These are phyloP conservation scores for Neophaeococcomyces mojaviensis DNA, from an alignment of 2,329 filamentous ascomycete genomes.

Conservation along the genomic window DNA sequence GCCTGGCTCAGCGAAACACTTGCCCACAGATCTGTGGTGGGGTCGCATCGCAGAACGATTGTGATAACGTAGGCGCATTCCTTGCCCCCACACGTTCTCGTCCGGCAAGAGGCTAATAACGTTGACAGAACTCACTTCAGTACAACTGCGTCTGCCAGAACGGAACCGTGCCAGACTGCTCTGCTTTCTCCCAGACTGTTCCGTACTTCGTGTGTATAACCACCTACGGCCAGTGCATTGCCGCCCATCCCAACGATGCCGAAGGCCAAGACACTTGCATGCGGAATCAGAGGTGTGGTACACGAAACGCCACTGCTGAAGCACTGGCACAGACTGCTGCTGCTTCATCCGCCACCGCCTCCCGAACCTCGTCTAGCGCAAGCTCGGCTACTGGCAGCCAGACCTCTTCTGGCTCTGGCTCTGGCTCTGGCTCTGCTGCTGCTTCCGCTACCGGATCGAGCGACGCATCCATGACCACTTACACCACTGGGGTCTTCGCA, in stretches of 20 bases:
- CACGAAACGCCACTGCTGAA: slow-evolving; percentile 36
- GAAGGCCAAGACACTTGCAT: slow-evolving; percentile 44
- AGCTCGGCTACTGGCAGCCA: slow-evolving; percentile 27
- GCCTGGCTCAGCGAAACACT: slow-evolving; percentile 49
- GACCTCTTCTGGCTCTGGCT: slow-evolving; percentile 27
- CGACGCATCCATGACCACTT: slow-evolving; percentile 42
- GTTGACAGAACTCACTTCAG: slow-evolving; percentile 39
- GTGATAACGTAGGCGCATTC: slow-evolving; percentile 46
- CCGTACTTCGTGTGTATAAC: slow-evolving; percentile 54
- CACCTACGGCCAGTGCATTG: slow-evolving; percentile 45
- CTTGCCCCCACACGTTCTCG: not conserved
- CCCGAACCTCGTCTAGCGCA: slow-evolving; percentile 28
- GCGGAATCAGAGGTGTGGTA: slow-evolving; percentile 45
- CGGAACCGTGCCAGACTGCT: slow-evolving; percentile 48
- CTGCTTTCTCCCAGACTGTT: slow-evolving; percentile 50
- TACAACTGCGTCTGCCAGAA: slow-evolving; percentile 54
- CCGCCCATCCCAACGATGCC: slow-evolving; percentile 37
- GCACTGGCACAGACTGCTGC: slow-evolving; percentile 25
- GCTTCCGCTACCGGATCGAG: slow-evolving; percentile 27
- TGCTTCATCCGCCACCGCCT: slow-evolving; percentile 24
- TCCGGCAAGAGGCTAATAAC: slow-evolving; percentile 13
- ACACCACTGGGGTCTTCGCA: slow-evolving; percentile 46
- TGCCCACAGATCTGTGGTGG: slow-evolving; percentile 55
- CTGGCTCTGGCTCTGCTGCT: slow-evolving; percentile 24
- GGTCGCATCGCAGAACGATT: slow-evolving; percentile 44